These are phyloP conservation scores for Ophiobolus disseminans DNA, from an alignment of 2,329 filamentous ascomycete genomes.

Conservation along the genomic window DNA sequence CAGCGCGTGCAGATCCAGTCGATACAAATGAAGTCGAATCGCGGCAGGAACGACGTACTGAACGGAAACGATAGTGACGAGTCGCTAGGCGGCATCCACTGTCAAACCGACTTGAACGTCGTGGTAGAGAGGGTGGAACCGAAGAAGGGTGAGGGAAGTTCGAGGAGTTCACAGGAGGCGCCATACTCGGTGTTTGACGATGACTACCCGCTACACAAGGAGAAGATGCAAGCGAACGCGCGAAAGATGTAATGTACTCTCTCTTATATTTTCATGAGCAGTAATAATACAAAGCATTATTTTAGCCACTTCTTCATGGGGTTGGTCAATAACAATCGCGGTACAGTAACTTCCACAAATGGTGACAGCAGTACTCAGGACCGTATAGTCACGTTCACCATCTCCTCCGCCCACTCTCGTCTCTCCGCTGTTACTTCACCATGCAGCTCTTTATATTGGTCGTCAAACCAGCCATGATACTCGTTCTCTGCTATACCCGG, in stretches of 20 bases:
- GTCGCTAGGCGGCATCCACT: conserved; percentile 30
- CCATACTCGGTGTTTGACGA: conserved; percentile 34
- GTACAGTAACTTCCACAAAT: too few relatives aligned
- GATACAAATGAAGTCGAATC: conserved; percentile 23
- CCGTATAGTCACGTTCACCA: not conserved
- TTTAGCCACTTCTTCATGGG: too few relatives aligned
- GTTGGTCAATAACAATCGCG: too few relatives aligned
- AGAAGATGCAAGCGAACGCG: not conserved
- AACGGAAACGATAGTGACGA: conserved; percentile 34
- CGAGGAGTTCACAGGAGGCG: conserved; percentile 29
- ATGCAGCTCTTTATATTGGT: too few relatives aligned
- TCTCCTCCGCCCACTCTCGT: not conserved
- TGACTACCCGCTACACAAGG: conserved; percentile 33
- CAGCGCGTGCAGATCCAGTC: conserved; percentile 22
- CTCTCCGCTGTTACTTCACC: not conserved
- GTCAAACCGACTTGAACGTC: conserved; percentile 34
- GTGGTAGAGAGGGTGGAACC: conserved; percentile 22
- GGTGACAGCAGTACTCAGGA: too few relatives aligned
- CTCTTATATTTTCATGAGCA: too few relatives aligned
- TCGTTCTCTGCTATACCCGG: too few relatives aligned
- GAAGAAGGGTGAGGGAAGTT: conserved; percentile 16
- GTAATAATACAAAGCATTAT: too few relatives aligned
- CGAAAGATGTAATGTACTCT: not conserved
- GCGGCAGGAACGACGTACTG: conserved; percentile 14
- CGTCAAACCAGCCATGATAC: too few relatives aligned